Conservation (phyloP, 2,329 filamentous ascomycete species). For the Fusarium sp. region DNA sequence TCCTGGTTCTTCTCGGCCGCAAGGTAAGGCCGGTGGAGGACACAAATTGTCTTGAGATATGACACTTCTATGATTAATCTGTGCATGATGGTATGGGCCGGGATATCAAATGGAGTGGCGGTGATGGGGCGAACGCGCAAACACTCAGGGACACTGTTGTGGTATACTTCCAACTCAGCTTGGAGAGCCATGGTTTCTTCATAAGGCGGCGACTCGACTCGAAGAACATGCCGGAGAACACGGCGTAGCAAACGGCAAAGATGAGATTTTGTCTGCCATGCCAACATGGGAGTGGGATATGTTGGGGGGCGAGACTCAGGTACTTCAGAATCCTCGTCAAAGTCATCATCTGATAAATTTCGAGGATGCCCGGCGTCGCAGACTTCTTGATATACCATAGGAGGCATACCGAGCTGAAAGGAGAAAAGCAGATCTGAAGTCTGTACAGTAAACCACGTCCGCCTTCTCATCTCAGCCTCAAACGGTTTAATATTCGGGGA, state of each 20-base stretch:
- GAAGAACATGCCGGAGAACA: slow-evolving; percentile 52
- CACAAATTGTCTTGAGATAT: slow-evolving; percentile 58
- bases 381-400: slow-evolving; percentile 56
- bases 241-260: slow-evolving; percentile 54
- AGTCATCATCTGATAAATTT: slow-evolving; percentile 60
- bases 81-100: slow-evolving; percentile 57
- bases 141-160: slow-evolving; percentile 48
- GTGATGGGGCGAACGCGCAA: slow-evolving; percentile 53
- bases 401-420: slow-evolving; percentile 61
- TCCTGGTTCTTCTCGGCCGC: slow-evolving; percentile 49
- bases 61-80: slow-evolving; percentile 58
- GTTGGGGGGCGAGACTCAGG: slow-evolving; percentile 53
- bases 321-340: slow-evolving; percentile 56
- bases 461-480: slow-evolving; percentile 60
- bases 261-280: slow-evolving; percentile 53
- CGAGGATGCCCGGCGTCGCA: slow-evolving; percentile 56
- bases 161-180: slow-evolving; percentile 50
- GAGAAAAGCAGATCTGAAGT: slow-evolving; percentile 58
- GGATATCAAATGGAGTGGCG: slow-evolving; percentile 53
- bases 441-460: slow-evolving; percentile 58
- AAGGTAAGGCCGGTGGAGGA: slow-evolving; percentile 59
- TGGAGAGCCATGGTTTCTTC: slow-evolving; percentile 47
- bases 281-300: slow-evolving; percentile 54
- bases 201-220: slow-evolving; percentile 50
- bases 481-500: slow-evolving; percentile 54